Percentiles rank a stretch among this genome's conserved stretches.
Conservation (phyloP, 352 stramenopile species). For the Pythium chondricola region DNA sequence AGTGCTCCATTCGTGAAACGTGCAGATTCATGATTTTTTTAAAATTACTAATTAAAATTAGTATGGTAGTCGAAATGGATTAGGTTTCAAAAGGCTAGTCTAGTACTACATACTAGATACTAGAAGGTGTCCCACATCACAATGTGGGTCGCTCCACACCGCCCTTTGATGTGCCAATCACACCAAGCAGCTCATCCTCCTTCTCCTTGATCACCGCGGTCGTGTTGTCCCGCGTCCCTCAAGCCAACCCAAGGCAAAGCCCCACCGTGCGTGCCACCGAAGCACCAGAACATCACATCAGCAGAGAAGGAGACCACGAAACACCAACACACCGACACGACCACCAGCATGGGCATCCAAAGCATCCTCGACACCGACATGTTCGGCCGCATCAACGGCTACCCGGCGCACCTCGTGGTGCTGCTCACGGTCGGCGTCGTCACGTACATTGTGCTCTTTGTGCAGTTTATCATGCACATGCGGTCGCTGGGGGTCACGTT, state of each 20-base stretch:
- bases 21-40: too few relatives aligned
- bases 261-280: neutral
- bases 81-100: too few relatives aligned
- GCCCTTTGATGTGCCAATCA: conserved; percentile 1
- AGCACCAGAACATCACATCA: neutral
- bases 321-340: neutral
- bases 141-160: neutral
- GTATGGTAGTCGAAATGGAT: too few relatives aligned
- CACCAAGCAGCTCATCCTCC: neutral
- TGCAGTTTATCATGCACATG: conserved; percentile 68
- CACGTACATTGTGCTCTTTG: conserved; percentile 50
- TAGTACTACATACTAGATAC: neutral
- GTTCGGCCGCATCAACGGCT: conserved; percentile 36
- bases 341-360: conserved; percentile 24
- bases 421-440: conserved; percentile 32
- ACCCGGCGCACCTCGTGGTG: conserved; percentile 51
- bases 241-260: too few relatives aligned
- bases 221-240: too few relatives aligned
- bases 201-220: neutral
- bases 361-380: conserved; percentile 18
- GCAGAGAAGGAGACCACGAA: neutral
- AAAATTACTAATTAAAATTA: too few relatives aligned
- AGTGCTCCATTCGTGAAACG: too few relatives aligned
- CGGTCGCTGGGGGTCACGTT: conserved; percentile 42
- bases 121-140: neutral